Evolutionary conservation across 1,284 basidiomycete species (phyloP), one percentile per base, ranked within the genome.

Genomic region (Naganishia liquefaciens): DNA sequence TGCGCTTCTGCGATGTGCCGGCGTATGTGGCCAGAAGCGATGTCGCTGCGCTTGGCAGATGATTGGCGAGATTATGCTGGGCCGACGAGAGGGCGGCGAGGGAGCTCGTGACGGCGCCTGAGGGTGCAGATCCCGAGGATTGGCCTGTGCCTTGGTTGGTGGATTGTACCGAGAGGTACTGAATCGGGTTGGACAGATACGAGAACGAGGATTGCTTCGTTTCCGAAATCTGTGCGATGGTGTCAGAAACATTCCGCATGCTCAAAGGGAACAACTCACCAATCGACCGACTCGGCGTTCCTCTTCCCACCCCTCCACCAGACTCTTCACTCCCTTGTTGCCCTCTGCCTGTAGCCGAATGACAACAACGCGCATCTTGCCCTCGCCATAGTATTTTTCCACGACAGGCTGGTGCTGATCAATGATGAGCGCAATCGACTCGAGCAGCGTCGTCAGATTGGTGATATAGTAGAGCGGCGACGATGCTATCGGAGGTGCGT

Each of bases 391-490:
- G 77, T 99, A 96, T 77, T 95, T 95, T 76, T 98, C 94, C 0
- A 99, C 95, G 1, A 99, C 87, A 1, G 93, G 91, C 73, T 96
- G 93, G 76, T 99, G 96, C 74, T 97, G 93, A 73, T 95, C 93
- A 46, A 99, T 88, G 68, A 99, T 93, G 81, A 91, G 86, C 0
- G 95, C 96, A 49, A 99, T 88, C 62, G 89, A 90, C 79, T 99
- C 96, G 70, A 98, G 94, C 0, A 99, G 83, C 1, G 89, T 87
- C 0, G 93, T 97, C 58, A 97, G 80, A 4, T 87, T 84, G 3
- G 90, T 87, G 68, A 94, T 86, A 75, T 92, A 95, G 79, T 93
- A 94, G 25, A 92, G 79, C 0, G 93, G 88, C 0, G 91, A 93
- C 13, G 91, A 92, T 0, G 89, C 91, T 94, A 55, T 19, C n/a